Evolutionary conservation across 768 basidiomycete genomes (phyloP).

Genomic region (Boletus rex-veris): DNA sequence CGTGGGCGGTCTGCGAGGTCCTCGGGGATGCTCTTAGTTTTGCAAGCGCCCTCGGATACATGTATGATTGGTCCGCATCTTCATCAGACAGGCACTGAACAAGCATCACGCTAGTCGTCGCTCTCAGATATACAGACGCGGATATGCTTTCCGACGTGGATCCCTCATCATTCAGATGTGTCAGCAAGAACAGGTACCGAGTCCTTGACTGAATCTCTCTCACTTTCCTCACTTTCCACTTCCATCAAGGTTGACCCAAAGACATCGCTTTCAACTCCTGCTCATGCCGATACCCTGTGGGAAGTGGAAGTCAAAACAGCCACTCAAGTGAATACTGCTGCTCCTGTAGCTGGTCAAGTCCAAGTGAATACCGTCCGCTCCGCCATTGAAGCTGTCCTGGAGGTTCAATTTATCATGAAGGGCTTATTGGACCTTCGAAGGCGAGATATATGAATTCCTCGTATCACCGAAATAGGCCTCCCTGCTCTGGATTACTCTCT

Average conservation of each 20-base stretch:
- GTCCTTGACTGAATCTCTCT: not conserved
- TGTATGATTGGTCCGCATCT: slow-evolving; percentile 39
- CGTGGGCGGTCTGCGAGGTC: slow-evolving; percentile 79
- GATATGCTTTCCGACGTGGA: slow-evolving; percentile 73
- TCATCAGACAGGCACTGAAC: not conserved
- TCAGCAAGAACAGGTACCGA: slow-evolving; percentile 72
- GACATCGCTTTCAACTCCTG: slow-evolving; percentile 71
- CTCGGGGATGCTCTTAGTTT: slow-evolving; percentile 78
- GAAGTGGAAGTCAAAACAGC: slow-evolving; percentile 87
- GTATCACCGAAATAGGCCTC: not conserved
- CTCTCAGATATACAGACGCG: slow-evolving; percentile 78
- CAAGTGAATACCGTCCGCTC: slow-evolving; percentile 72
- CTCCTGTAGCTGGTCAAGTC: slow-evolving; percentile 24
- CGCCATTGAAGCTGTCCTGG: slow-evolving; percentile 70
- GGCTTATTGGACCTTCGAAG: slow-evolving; percentile 75
- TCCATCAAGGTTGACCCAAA: slow-evolving; percentile 60
- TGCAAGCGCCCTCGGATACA: slow-evolving; percentile 74
- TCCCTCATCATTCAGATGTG: slow-evolving; percentile 75
- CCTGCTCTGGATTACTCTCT: not conserved
- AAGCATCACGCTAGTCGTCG: slow-evolving; percentile 42
- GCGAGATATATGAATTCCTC: slow-evolving; percentile 52
- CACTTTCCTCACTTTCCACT: slow-evolving; percentile 1
- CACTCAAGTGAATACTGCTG: slow-evolving; percentile 67
- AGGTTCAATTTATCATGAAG: slow-evolving; percentile 82
- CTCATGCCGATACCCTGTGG: slow-evolving; percentile 80